Percentiles rank a stretch among this genome's conserved stretches.
These are phyloP conservation scores for Pleurotus cornucopiae DNA, from an alignment of 768 basidiomycete species.

Conservation along the genomic window DNA sequence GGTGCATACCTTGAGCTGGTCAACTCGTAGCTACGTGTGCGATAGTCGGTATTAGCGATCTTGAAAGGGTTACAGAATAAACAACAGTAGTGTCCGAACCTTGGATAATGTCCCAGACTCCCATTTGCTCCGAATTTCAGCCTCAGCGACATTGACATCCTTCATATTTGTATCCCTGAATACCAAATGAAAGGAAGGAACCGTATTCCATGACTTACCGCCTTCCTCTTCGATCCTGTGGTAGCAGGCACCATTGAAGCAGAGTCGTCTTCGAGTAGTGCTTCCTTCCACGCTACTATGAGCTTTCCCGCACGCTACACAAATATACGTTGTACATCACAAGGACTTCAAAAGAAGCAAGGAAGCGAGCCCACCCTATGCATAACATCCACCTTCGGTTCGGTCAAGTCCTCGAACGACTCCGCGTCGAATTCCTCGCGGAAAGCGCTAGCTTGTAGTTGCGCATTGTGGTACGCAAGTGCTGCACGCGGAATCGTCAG, in stretches of 20 bases:
- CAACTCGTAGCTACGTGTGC: constrained; percentile 58
- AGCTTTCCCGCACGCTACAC: constrained; percentile 61
- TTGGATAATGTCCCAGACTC: constrained; percentile 59
- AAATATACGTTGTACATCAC: constrained; percentile 5
- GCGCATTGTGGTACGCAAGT: constrained; percentile 83
- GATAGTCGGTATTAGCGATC: background rate
- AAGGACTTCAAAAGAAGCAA: constrained; percentile 17
- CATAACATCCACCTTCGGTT: constrained; percentile 73
- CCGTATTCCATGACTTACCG: constrained; percentile 40
- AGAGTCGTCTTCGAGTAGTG: constrained; percentile 59
- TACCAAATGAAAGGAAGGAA: background rate
- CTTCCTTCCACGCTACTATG: constrained; percentile 68
- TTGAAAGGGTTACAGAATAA: background rate
- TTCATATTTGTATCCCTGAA: constrained; percentile 18
- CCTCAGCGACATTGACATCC: constrained; percentile 65
- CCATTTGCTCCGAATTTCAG: constrained; percentile 67
- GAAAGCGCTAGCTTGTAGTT: constrained; percentile 90
- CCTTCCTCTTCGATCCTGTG: constrained; percentile 65
- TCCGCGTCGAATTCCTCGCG: constrained; percentile 81
- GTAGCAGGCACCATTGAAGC: constrained; percentile 44
- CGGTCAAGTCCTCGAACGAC: constrained; percentile 77
- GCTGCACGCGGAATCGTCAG: constrained; percentile 36
- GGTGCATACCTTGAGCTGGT: constrained; percentile 66
- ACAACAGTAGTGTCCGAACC: constrained; percentile 34
- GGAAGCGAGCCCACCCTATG: constrained; percentile 52